Base-by-base conservation (phyloP, 2,329 filamentous ascomycete species). In the Leptodontidium sp. region DNA sequence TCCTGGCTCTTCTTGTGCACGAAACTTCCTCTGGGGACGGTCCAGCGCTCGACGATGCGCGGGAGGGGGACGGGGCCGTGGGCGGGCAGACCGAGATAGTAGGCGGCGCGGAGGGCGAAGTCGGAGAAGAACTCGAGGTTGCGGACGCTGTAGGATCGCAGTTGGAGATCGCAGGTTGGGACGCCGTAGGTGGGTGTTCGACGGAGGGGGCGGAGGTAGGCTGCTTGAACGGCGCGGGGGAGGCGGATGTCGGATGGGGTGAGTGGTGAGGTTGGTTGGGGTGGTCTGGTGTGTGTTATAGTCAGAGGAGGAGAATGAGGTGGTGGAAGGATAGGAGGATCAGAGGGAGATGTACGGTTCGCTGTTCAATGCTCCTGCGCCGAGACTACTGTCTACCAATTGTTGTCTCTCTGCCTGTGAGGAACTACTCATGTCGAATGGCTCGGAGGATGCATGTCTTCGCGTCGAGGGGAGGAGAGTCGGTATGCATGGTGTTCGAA, bases 1-100 rank as follows among this genome's bases (percentile, higher is more conserved):
- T 99, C 96, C 81, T 99, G 94, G 47, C 89, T 91, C 83, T 99
- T 99, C 83, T 98, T 99, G 85, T 93, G 93, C 73, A 98, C 93
- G 84, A 99, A 99, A 80, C 93, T 92, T 77, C 89, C 89, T 77
- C 89, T 88, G 11, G 94, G 93, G 1, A 98, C 94, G 0, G 96
- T 98, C 96, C 96, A 99, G 76, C 94, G 89, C 84, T 99, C 93
- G 17, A 88, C 92, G 72, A 95, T 93, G 68, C 91, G 89, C 1
- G 96, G 96, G 21, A 99, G 84, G 12, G 95, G 93, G 6, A 96
- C 85, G 6, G 96, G 94, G 0, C 96, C 96, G 58, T 88, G 92
- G 2, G 94, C 94, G 11, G 94, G 91, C 1, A 99, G 89, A 21
- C 91, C 89, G 52, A 98, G 88, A 82, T 95, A 99, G 83, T 98